Base-by-base conservation (phyloP, 352 stramenopile species). In the Phytophthora litchii region DNA sequence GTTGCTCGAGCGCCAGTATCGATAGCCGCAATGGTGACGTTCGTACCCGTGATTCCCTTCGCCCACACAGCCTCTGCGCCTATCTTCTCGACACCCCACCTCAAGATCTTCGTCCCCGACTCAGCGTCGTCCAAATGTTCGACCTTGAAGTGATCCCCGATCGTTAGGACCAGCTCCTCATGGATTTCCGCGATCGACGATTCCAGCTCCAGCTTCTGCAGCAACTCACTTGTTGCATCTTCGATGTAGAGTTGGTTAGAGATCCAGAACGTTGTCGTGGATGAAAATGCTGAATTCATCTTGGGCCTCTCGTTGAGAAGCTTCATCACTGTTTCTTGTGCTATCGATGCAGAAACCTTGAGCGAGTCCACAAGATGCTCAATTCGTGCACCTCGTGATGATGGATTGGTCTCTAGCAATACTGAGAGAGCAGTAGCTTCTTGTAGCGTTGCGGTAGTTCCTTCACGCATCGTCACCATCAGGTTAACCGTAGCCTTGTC, bases 61-160 rank as follows among this genome's bases (percentile, higher is more conserved):
- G 36, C 51, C 72, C 72, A 84, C 31, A 80, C 60, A 21, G 47
- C 34, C n/a, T 66, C 52, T 43, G 75, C 69, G 27, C 56, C 49
- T 51, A 84, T 78, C 25, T 70, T 74, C 42, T 17, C 32, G n/a
- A 72, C 41, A 37, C 57, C 64, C 74, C 62, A 81, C n/a, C 51
- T 40, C 14, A 50, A 36, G 13, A 37, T 44, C 14, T 66, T 62
- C 19, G 44, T 40, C 14, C 31, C 21, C 46, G 37, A 42, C 38
- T 52, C 60, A 57, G 25, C 21, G 37, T 45, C 17, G 29, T 64
- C 54, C 7, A 57, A 52, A 52, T 37, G 35, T 27, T 67, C 54
- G 3, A 32, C 55, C 11, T 61, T 56, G 42, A 72, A 50, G 17
- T 58, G 21, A 16, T 65, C 29, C 19, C 40, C 49, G 32, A 73